These are phyloP conservation scores for Mariannaea sp. DNA, from an alignment of 2,329 filamentous ascomycete genomes.

Conservation along the genomic window DNA sequence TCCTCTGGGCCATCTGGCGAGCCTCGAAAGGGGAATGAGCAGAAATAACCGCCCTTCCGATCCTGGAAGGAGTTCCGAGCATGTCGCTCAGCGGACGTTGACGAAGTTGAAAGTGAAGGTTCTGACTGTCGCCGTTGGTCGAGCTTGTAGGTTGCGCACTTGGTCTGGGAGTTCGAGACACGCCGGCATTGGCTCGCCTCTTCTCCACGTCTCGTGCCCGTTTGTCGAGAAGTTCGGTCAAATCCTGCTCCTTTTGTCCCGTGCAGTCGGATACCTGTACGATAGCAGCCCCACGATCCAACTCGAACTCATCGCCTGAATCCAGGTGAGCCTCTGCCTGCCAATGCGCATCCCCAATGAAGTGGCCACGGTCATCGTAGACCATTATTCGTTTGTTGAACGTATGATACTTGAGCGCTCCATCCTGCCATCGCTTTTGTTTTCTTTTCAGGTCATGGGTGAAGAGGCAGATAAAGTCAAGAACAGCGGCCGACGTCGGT, in stretches of 20 bases:
- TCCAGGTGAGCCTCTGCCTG: conserved; percentile 68
- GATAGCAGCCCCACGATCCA: conserved; percentile 76
- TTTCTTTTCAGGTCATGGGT: conserved; percentile 85
- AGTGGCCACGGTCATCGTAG: conserved; percentile 80
- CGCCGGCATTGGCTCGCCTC: conserved; percentile 51
- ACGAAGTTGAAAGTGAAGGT: conserved; percentile 44
- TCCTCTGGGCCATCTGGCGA: conserved; percentile 31
- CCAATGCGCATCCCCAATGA: conserved; percentile 85
- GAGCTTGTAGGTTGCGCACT: conserved; percentile 30
- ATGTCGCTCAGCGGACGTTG: conserved; percentile 51
- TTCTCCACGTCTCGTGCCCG: conserved; percentile 61
- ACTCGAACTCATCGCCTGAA: conserved; percentile 79
- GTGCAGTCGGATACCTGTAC: conserved; percentile 80
- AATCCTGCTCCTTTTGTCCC: conserved; percentile 75
- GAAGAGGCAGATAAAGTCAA: conserved; percentile 85
- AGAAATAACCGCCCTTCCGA: conserved; percentile 43
- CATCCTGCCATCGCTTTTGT: conserved; percentile 93
- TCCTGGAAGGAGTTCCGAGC: conserved; percentile 38
- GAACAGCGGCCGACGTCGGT: conserved; percentile 67
- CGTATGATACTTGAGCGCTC: conserved; percentile 81
- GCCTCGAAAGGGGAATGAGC: conserved; percentile 43
- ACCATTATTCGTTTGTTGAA: conserved; percentile 94
- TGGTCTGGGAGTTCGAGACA: conserved; percentile 42
- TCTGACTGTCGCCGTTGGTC: conserved; percentile 28
- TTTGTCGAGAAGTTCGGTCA: conserved; percentile 76